A percentile compares a stretch with the other conserved stretches of the same genome.
Evolutionary conservation across 2,329 filamentous ascomycete genomes (phyloP).

Genomic region (Colletotrichum eremochloae): DNA sequence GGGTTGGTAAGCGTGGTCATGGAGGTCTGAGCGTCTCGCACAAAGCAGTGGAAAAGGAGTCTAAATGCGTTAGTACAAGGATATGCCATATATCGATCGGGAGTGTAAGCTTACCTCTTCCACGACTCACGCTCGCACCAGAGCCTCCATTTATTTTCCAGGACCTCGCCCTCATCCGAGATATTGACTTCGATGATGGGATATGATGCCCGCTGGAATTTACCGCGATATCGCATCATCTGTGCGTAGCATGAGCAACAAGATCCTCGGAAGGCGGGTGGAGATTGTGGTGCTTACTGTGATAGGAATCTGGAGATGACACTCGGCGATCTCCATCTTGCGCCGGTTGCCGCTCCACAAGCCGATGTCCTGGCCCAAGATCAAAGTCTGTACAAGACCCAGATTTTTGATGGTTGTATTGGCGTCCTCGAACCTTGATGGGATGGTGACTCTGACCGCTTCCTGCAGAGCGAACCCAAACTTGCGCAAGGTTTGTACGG

Average conservation of each 20-base stretch:
- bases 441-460: slow-evolving; percentile 57
- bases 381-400: slow-evolving; percentile 63
- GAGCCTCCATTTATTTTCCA: slow-evolving; percentile 74
- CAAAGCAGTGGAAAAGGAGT: slow-evolving; percentile 74
- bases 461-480: slow-evolving; percentile 71
- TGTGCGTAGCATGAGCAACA: slow-evolving; percentile 42
- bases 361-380: slow-evolving; percentile 63
- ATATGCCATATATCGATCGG: slow-evolving; percentile 5
- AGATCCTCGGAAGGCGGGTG: not conserved
- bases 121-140: slow-evolving; percentile 77
- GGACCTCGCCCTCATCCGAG: slow-evolving; percentile 66
- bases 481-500: slow-evolving; percentile 69
- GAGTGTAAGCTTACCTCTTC: slow-evolving; percentile 62
- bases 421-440: slow-evolving; percentile 60
- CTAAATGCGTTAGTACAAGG: slow-evolving; percentile 49
- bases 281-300: slow-evolving; percentile 52
- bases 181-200: slow-evolving; percentile 63
- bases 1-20: slow-evolving; percentile 76
- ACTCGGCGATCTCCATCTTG: slow-evolving; percentile 70
- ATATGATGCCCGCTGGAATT: slow-evolving; percentile 70
- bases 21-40: slow-evolving; percentile 76
- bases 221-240: slow-evolving; percentile 69
- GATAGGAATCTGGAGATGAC: slow-evolving; percentile 60
- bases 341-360: slow-evolving; percentile 68
- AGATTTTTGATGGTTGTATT: slow-evolving; percentile 61